Conservation (phyloP, 208 protist species). For the Acanthamoeba lenticulata region DNA sequence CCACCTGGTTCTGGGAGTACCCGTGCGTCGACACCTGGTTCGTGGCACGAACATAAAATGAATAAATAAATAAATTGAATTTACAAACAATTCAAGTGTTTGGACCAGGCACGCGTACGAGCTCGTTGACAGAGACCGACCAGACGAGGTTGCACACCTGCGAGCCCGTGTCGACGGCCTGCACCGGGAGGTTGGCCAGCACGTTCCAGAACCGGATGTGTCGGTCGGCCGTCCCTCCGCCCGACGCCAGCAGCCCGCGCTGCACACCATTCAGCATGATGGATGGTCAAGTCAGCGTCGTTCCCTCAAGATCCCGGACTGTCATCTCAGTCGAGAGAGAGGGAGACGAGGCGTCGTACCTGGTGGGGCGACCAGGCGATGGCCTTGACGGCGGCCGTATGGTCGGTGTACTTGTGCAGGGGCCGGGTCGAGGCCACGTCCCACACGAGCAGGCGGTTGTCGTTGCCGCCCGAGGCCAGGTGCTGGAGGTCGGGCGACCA, state of each 20-base stretch:
- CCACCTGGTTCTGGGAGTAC: conserved; percentile 88
- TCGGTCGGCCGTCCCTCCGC: conserved; percentile 89
- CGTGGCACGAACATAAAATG: not conserved
- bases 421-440: conserved; percentile 79
- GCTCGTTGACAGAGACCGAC: conserved; percentile 86
- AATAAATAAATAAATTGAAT: not conserved
- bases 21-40: conserved; percentile 83
- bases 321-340: not conserved
- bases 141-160: conserved; percentile 85
- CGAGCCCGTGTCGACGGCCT: conserved; percentile 57
- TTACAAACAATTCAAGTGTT: not conserved
- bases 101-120: conserved; percentile 75
- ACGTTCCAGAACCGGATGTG: conserved; percentile 90
- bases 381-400: conserved; percentile 97
- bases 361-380: conserved; percentile 97
- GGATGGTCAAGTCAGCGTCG: not conserved
- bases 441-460: conserved; percentile 98
- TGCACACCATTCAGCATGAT: not conserved
- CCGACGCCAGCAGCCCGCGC: conserved; percentile 86
- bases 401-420: conserved; percentile 88
- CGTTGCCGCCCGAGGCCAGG: conserved; percentile 97
- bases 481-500: conserved; percentile 93
- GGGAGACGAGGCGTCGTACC: not conserved
- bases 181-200: not conserved
- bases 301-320: too few species aligned